Conservation (phyloP, 1,284 basidiomycete species). For the Austroboletus rostrupii region DNA sequence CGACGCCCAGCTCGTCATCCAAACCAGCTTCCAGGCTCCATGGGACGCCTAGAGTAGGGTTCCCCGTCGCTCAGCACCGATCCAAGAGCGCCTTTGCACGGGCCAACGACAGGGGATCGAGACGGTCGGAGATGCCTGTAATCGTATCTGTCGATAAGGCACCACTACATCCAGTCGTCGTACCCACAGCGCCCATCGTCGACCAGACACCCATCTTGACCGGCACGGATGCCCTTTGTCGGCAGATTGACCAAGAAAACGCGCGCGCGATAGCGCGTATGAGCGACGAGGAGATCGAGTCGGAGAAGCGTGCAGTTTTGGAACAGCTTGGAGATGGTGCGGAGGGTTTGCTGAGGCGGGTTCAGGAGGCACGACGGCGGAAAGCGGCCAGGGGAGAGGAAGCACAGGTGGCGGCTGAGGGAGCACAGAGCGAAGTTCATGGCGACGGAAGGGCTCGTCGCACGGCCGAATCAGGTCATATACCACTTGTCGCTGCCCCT, state of each 20-base stretch:
- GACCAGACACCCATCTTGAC: constrained; percentile 18
- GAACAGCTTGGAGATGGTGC: constrained; percentile 52
- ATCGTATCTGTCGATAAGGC: constrained; percentile 10
- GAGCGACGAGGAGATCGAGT: constrained; percentile 40
- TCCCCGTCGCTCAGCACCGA: constrained; percentile 59
- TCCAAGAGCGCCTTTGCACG: constrained; percentile 59
- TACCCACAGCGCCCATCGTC: not conserved
- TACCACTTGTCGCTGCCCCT: constrained; percentile 10
- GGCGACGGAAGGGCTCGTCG: not conserved
- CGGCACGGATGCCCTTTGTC: constrained; percentile 17
- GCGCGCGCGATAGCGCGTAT: constrained; percentile 39
- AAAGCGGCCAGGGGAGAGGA: constrained; percentile 10
- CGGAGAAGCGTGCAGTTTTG: constrained; percentile 47
- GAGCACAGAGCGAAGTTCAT: not conserved
- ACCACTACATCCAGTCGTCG: too few relatives aligned
- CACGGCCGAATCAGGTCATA: not conserved
- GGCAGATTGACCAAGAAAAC: constrained; percentile 42
- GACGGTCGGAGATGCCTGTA: constrained; percentile 27
- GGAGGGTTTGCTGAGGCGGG: constrained; percentile 43
- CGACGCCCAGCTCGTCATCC: constrained; percentile 29
- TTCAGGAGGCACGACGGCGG: constrained; percentile 37
- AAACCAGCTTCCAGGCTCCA: constrained; percentile 30
- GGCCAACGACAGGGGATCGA: constrained; percentile 6
- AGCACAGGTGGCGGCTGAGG: not conserved
- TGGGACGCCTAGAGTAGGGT: constrained; percentile 40